A percentile compares a stretch with the other conserved stretches of the same genome.
phyloP scores from a whole-genome alignment of 2,329 filamentous ascomycete genomes.

The Hawksworthiomyces lignivorus region DNA sequence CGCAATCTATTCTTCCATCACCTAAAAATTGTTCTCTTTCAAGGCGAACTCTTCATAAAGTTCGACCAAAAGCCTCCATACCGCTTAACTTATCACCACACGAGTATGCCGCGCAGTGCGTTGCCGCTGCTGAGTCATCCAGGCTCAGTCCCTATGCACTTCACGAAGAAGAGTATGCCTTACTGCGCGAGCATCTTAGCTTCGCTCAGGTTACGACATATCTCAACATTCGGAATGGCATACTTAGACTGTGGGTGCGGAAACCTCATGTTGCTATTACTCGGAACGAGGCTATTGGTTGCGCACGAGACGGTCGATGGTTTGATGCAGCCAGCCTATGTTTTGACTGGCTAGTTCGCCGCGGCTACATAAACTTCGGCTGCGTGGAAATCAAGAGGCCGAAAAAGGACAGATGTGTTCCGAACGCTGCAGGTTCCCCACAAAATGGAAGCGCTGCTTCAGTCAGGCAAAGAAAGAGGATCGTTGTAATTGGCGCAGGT shows the following conservation, averaged over 20 bases:
- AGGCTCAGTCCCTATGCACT: conserved; percentile 83
- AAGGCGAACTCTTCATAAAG: too few relatives aligned
- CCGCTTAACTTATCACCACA: conserved; percentile 62
- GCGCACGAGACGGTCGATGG: conserved; percentile 79
- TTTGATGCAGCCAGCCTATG: conserved; percentile 83
- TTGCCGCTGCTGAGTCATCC: conserved; percentile 81
- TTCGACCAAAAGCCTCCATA: conserved; percentile 74
- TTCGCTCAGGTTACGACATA: conserved; percentile 89
- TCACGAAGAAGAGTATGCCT: conserved; percentile 73
- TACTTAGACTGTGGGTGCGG: conserved; percentile 79
- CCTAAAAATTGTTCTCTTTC: too few relatives aligned
- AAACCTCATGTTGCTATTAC: conserved; percentile 79
- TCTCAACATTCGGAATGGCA: conserved; percentile 91
- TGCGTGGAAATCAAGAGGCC: conserved; percentile 52
- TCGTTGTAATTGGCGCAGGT: conserved; percentile 87
- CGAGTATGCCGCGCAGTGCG: conserved; percentile 86
- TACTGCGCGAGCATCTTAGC: conserved; percentile 75
- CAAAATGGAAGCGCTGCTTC: too few relatives aligned
- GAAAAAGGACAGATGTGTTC: conserved; percentile 31
- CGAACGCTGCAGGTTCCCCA: too few relatives aligned
- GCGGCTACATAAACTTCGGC: conserved; percentile 94
- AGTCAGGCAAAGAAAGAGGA: conserved; percentile 50
- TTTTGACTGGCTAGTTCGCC: conserved; percentile 84
- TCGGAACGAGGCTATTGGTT: conserved; percentile 80
- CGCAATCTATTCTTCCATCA: too few relatives aligned